Evolutionary conservation across 2,329 filamentous ascomycete genomes (phyloP).

Genomic region (Pseudogymnoascus sp.): DNA sequence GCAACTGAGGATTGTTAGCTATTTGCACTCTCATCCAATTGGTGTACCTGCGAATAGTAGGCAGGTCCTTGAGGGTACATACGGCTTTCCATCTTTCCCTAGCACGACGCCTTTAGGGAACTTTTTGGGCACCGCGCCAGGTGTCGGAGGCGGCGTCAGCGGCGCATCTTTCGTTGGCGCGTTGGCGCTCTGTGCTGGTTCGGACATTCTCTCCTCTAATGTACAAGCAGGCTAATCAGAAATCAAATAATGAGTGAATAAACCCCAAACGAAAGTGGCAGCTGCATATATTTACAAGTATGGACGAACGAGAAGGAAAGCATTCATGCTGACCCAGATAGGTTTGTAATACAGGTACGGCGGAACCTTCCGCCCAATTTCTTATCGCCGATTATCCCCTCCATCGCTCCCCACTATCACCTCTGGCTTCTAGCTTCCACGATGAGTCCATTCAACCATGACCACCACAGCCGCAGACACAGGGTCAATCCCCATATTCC

Average conservation of each 20-base stretch:
- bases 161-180: conserved; percentile 20
- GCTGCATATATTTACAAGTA: neutral
- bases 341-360: conserved; percentile 9
- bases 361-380: conserved; percentile 10
- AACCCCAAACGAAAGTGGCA: neutral
- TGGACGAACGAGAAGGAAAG: neutral
- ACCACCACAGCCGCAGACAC: conserved; percentile 13
- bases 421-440: neutral
- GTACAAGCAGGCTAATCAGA: neutral
- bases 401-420: neutral
- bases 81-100: conserved; percentile 80
- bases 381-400: conserved; percentile 27
- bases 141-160: conserved; percentile 16
- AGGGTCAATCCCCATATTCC: conserved; percentile 49
- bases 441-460: conserved; percentile 13
- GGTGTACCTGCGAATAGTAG: neutral
- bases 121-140: conserved; percentile 32
- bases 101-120: conserved; percentile 66
- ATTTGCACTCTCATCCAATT: conserved; percentile 11
- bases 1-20: conserved; percentile 46
- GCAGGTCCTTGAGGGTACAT: conserved; percentile 29
- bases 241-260: neutral
- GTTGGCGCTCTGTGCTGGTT: conserved; percentile 22
- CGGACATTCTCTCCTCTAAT: neutral
- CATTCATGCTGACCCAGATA: neutral